Percentiles rank a stretch among this genome's conserved stretches.
These are phyloP conservation scores for Plasmodium vivax DNA, from an alignment of 169 alveolate genomes.

Conservation along the genomic window DNA sequence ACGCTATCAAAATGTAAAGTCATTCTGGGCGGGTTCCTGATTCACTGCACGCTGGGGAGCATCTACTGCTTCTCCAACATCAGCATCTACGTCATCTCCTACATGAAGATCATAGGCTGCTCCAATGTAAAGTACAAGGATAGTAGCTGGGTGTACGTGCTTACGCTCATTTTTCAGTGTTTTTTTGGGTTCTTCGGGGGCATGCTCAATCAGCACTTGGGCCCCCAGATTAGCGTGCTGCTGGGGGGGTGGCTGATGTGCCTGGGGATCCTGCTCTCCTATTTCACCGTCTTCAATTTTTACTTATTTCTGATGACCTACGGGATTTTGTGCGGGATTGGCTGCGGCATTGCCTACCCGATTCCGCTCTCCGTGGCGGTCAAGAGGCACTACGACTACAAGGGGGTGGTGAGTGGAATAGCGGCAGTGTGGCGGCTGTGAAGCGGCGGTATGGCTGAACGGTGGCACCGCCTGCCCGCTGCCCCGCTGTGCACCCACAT, in stretches of 20 bases:
- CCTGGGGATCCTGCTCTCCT: conserved; percentile 59
- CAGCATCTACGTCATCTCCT: conserved; percentile 79
- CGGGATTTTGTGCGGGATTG: conserved; percentile 73
- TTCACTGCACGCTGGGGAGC: conserved; percentile 74
- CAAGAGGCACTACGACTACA: conserved; percentile 52
- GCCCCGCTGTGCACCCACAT: not conserved
- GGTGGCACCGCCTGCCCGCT: not conserved
- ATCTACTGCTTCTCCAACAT: conserved; percentile 78
- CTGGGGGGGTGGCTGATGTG: conserved; percentile 74
- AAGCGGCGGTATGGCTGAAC: not conserved
- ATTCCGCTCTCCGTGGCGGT: conserved; percentile 72
- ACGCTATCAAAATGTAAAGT: conserved; percentile 35
- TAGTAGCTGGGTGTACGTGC: conserved; percentile 72
- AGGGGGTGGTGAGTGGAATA: conserved; percentile 56
- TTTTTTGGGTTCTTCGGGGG: conserved; percentile 74
- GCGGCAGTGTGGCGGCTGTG: not conserved
- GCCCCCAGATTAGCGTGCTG: conserved; percentile 69
- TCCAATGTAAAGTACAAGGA: conserved; percentile 69
- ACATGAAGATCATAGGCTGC: conserved; percentile 80
- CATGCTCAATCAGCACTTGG: conserved; percentile 56
- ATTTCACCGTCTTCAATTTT: conserved; percentile 67
- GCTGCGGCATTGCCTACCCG: conserved; percentile 76
- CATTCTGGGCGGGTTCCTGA: conserved; percentile 70
- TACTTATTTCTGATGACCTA: conserved; percentile 66
- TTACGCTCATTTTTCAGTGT: conserved; percentile 59